phyloP scores from a whole-genome alignment of 495 filamentous ascomycete genomes.

The Letharia columbiana region DNA sequence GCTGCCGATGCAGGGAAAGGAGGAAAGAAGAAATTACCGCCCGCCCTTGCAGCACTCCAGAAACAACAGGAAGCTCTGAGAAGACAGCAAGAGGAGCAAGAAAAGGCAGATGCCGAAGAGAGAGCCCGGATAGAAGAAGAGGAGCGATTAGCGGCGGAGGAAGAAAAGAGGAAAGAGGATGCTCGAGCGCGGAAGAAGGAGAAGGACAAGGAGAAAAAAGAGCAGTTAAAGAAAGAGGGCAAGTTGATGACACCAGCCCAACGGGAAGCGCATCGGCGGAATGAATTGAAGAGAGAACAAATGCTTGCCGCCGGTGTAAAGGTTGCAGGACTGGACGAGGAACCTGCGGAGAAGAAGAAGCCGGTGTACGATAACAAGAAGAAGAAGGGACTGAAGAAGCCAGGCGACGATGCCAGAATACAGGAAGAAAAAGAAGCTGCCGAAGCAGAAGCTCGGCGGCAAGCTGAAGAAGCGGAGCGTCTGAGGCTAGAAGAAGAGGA shows the following conservation, averaged over 20 bases:
- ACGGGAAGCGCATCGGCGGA: slow-evolving; percentile 71
- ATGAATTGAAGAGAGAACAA: slow-evolving; percentile 84
- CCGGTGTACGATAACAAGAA: slow-evolving; percentile 62
- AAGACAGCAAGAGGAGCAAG: slow-evolving; percentile 67
- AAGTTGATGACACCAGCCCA: slow-evolving; percentile 93
- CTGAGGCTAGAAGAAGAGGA: slow-evolving; percentile 56
- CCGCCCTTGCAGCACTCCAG: slow-evolving; percentile 73
- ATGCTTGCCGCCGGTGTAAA: slow-evolving; percentile 83
- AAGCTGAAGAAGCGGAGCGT: slow-evolving; percentile 65
- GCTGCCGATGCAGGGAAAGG: slow-evolving; percentile 51
- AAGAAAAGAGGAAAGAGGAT: slow-evolving; percentile 65
- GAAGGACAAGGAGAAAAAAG: slow-evolving; percentile 90
- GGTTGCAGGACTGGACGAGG: slow-evolving; percentile 60
- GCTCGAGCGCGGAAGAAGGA: slow-evolving; percentile 76
- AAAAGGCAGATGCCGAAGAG: slow-evolving; percentile 59
- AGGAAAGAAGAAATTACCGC: slow-evolving; percentile 81
- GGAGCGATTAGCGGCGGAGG: slow-evolving; percentile 60
- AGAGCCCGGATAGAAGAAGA: slow-evolving; percentile 63
- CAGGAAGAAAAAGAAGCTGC: slow-evolving; percentile 54
- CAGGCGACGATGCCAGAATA: slow-evolving; percentile 51
- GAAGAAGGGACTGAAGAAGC: slow-evolving; percentile 67
- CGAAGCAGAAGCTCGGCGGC: slow-evolving; percentile 50
- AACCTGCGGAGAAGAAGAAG: slow-evolving; percentile 59
- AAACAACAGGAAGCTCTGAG: slow-evolving; percentile 82
- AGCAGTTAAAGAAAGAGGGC: slow-evolving; percentile 90